Percentiles rank a stretch among this genome's conserved stretches.
These are phyloP conservation scores for Rhipidocladum racemiflorum DNA, from an alignment of 176 grass and related monocot genomes.

Conservation along the genomic window DNA sequence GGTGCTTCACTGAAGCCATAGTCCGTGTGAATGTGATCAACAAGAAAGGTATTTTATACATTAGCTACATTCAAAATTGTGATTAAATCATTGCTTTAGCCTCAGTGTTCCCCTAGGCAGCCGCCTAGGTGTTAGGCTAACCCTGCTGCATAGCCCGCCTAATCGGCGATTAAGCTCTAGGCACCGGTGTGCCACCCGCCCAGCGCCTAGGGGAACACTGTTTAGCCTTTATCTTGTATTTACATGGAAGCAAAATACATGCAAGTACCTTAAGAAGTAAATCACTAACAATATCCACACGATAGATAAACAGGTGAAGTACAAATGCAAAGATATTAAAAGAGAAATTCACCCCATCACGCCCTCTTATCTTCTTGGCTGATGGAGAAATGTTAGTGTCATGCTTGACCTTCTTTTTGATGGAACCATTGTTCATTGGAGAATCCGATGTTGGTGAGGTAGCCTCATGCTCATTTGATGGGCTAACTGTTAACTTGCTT, in stretches of 20 bases:
- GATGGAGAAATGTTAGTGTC: constrained; percentile 43
- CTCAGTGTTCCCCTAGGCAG: too few species aligned
- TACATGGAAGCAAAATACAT: constrained; percentile 7
- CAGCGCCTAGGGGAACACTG: too few species aligned
- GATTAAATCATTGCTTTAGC: constrained; percentile 24
- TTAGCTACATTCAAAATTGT: background rate
- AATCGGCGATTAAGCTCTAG: too few species aligned
- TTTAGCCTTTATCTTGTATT: background rate
- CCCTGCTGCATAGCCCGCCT: too few species aligned
- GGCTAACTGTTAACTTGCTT: constrained; percentile 50
- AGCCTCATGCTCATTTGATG: constrained; percentile 66
- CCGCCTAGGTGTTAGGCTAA: too few species aligned
- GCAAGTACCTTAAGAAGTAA: constrained; percentile 17
- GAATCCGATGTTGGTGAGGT: constrained; percentile 48
- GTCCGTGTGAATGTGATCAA: background rate
- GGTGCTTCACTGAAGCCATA: background rate
- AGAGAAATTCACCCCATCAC: constrained; percentile 81
- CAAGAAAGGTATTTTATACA: background rate
- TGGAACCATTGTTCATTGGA: constrained; percentile 35
- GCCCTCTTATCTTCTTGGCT: constrained; percentile 73
- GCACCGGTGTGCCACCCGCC: too few species aligned
- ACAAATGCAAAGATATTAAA: constrained; percentile 23
- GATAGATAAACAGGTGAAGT: constrained; percentile 20
- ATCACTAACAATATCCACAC: constrained; percentile 22
- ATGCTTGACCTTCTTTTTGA: constrained; percentile 63